These are phyloP conservation scores for Patellaria atrata DNA, from an alignment of 495 filamentous ascomycete species.

Conservation along the genomic window DNA sequence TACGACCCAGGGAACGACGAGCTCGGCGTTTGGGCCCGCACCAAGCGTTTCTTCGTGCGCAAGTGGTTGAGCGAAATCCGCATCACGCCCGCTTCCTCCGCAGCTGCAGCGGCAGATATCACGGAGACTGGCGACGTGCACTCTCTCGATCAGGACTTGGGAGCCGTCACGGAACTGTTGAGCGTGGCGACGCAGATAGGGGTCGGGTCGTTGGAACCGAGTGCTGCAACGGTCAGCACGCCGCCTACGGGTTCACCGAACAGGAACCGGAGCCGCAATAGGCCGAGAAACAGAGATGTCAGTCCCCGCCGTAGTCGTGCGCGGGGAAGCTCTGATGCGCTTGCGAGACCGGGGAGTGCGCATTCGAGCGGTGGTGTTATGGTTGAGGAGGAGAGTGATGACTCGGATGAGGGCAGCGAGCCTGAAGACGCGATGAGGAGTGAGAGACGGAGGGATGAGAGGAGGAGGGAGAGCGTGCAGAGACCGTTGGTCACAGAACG, in stretches of 20 bases:
- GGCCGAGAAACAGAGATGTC: slow-evolving; percentile 7
- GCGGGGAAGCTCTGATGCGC: slow-evolving; percentile 8
- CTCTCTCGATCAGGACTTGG: slow-evolving; percentile 11
- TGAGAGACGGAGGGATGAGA: slow-evolving; percentile 2
- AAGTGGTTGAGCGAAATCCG: slow-evolving; percentile 32
- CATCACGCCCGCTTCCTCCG: slow-evolving; percentile 13
- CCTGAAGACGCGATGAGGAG: slow-evolving; percentile 7
- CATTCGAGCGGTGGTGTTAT: slow-evolving; percentile 29
- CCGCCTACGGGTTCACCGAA: no score
- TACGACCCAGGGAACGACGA: slow-evolving; percentile 26
- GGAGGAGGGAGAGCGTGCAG: background rate
- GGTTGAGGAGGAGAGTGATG: slow-evolving; percentile 32
- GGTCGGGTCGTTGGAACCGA: slow-evolving; percentile 18
- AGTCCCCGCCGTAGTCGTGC: slow-evolving; percentile 11
- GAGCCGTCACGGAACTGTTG: slow-evolving; percentile 16
- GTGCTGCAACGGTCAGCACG: no score
- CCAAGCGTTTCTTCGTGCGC: slow-evolving; percentile 31
- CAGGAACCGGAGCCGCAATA: slow-evolving; percentile 9
- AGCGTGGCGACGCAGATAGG: slow-evolving; percentile 17
- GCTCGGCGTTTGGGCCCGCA: slow-evolving; percentile 28
- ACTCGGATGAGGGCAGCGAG: slow-evolving; percentile 17
- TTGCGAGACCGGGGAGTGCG: slow-evolving; percentile 11
- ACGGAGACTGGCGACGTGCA: slow-evolving; percentile 17
- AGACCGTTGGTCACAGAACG: no score
- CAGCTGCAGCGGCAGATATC: slow-evolving; percentile 4